These are phyloP conservation scores for Tanacetum coccineum DNA, from an alignment of 129 eudicot genomes.

Conservation along the genomic window DNA sequence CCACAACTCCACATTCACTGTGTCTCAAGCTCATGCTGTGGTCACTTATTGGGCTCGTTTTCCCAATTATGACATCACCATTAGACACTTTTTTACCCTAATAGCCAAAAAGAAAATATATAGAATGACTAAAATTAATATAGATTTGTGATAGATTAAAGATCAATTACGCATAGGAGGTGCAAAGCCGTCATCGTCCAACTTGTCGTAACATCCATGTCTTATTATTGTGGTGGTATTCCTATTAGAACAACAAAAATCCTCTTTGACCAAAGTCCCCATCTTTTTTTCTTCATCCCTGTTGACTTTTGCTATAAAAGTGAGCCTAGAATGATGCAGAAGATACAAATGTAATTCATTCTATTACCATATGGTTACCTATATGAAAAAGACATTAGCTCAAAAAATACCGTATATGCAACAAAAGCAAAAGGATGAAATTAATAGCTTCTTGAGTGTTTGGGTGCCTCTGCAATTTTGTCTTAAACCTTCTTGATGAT, in stretches of 20 bases:
- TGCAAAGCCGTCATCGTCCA: neutral
- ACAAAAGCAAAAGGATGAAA: too few species aligned
- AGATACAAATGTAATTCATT: too few species aligned
- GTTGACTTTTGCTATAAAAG: neutral
- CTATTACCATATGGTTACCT: too few species aligned
- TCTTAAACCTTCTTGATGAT: too few species aligned
- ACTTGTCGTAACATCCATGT: slow-evolving; percentile 1
- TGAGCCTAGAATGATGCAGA: too few species aligned
- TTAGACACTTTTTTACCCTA: neutral
- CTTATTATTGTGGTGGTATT: neutral
- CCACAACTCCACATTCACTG: neutral
- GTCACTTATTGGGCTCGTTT: neutral
- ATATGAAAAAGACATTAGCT: too few species aligned
- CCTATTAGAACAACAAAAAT: neutral
- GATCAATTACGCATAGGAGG: neutral
- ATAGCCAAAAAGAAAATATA: neutral
- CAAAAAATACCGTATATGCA: too few species aligned
- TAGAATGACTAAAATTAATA: too few species aligned
- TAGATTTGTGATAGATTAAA: too few species aligned
- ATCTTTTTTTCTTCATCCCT: neutral
- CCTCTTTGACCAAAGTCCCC: neutral
- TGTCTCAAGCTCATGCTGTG: neutral
- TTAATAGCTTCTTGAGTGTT: too few species aligned
- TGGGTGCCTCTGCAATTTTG: too few species aligned
- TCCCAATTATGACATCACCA: neutral